phyloP scores from a whole-genome alignment of 2,329 filamentous ascomycete genomes.

The Cladosporium sp. region DNA sequence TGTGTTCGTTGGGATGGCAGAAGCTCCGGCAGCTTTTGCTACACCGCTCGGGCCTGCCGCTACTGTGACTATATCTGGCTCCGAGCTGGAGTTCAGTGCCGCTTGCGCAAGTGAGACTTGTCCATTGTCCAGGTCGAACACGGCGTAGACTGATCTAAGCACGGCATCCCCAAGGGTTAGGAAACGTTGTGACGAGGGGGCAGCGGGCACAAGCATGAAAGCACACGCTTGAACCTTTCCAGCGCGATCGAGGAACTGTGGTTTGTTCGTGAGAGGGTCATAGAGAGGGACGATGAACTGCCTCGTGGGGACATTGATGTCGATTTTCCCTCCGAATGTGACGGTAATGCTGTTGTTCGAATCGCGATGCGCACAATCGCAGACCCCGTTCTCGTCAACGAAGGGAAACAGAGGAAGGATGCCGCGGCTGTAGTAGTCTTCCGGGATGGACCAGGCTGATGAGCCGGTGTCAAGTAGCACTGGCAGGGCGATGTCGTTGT shows the following conservation, averaged over 20 bases:
- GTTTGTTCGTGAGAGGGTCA: constrained; percentile 22
- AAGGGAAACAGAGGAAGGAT: constrained; percentile 22
- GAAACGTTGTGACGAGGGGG: constrained; percentile 15
- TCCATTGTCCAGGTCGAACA: constrained; percentile 34
- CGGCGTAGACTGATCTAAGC: constrained; percentile 31
- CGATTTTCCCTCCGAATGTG: constrained; percentile 25
- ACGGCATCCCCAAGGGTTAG: constrained; percentile 29
- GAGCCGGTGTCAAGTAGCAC: constrained; percentile 32
- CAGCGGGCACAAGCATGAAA: constrained; percentile 23
- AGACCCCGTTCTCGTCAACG: constrained; percentile 18
- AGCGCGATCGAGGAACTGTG: constrained; percentile 13
- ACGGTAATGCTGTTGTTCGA: constrained; percentile 24
- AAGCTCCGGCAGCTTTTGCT: constrained; percentile 21
- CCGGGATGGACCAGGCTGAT: constrained; percentile 25
- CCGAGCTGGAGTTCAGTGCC: constrained; percentile 20
- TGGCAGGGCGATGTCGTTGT: constrained; percentile 17
- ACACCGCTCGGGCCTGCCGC: constrained; percentile 25
- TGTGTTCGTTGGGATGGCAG: constrained; percentile 16
- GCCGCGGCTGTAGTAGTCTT: constrained; percentile 18
- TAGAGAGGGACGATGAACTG: constrained; percentile 29
- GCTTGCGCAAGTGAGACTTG: constrained; percentile 32
- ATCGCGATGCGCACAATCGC: constrained; percentile 23
- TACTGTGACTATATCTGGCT: constrained; percentile 23
- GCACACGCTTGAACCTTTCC: constrained; percentile 22
- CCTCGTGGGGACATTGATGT: constrained; percentile 25